phyloP scores from a whole-genome alignment of 2,329 filamentous ascomycete genomes.

The Aspergillus texensis region DNA sequence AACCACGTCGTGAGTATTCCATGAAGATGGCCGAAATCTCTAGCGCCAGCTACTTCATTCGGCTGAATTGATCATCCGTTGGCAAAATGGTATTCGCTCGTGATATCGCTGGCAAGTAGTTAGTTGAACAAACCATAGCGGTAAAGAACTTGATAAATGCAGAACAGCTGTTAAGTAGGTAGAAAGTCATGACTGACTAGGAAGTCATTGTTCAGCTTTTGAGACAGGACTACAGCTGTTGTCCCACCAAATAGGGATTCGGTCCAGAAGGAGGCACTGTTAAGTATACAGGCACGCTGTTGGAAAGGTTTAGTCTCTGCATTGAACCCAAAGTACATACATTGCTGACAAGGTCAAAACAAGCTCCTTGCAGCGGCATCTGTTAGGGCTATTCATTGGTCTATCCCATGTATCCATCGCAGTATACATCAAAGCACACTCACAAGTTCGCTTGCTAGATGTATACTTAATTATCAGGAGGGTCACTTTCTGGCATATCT shows the following conservation, averaged over 20 bases:
- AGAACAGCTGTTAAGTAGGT: not conserved
- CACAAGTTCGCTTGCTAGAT: not conserved
- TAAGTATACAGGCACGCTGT: not conserved
- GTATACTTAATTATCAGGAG: not conserved
- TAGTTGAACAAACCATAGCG: no score
- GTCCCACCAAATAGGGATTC: not conserved
- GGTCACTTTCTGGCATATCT: not conserved
- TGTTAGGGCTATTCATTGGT: not conserved
- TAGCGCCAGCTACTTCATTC: no score
- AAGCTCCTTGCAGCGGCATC: not conserved
- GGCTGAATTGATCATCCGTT: no score
- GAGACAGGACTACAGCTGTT: not conserved
- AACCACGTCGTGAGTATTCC: no score
- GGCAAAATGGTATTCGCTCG: no score
- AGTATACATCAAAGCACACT: not conserved
- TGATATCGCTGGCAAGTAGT: no score
- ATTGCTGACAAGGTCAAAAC: not conserved
- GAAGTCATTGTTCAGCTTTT: not conserved
- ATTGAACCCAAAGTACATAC: no score
- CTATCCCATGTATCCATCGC: not conserved
- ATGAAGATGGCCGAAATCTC: no score
- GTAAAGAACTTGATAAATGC: not conserved
- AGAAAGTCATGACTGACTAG: not conserved
- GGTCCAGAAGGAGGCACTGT: not conserved
- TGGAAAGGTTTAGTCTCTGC: not conserved